phyloP scores from a whole-genome alignment of 352 stramenopile genomes.

The Globisporangium yorkense region DNA sequence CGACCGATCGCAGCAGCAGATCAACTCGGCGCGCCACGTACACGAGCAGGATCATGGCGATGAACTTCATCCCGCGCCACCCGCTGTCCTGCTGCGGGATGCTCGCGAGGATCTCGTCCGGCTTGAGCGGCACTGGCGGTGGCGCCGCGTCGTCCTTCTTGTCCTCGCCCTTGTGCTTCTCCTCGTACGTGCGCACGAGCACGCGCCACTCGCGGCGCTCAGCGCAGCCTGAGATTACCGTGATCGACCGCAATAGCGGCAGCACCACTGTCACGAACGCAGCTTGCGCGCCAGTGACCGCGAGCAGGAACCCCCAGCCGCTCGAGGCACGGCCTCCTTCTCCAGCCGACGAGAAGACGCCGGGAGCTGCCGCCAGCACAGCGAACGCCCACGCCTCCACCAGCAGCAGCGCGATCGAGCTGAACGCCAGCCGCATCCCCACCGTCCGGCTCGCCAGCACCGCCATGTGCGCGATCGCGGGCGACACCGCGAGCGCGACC shows the following conservation, averaged over 20 bases:
- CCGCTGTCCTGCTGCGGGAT: conserved; percentile 28
- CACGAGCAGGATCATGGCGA: conserved; percentile 49
- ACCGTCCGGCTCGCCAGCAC: conserved; percentile 38
- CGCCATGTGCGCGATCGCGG: conserved; percentile 56
- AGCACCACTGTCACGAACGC: conserved; percentile 20
- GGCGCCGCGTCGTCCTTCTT: conserved; percentile 1
- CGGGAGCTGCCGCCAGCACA: conserved; percentile 14
- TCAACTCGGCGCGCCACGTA: conserved; percentile 15
- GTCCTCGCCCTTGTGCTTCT: conserved; percentile 15
- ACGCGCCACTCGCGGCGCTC: conserved; percentile 34
- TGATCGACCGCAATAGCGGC: conserved; percentile 20
- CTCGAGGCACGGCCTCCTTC: background rate
- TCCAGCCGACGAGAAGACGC: conserved; percentile 4
- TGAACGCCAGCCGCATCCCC: conserved; percentile 64
- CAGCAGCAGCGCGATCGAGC: conserved; percentile 26
- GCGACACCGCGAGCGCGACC: conserved; percentile 61
- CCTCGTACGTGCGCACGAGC: conserved; percentile 30
- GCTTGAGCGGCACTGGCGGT: background rate
- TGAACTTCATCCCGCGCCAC: conserved; percentile 53
- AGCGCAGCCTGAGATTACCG: conserved; percentile 32
- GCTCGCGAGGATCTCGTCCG: conserved; percentile 1
- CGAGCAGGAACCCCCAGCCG: conserved; percentile 18
- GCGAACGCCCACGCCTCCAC: conserved; percentile 24
- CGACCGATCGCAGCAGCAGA: conserved; percentile 3
- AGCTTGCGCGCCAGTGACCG: conserved; percentile 19